Base-by-base conservation (phyloP, 1,284 basidiomycete genomes). In the Puccinia hordei region DNA sequence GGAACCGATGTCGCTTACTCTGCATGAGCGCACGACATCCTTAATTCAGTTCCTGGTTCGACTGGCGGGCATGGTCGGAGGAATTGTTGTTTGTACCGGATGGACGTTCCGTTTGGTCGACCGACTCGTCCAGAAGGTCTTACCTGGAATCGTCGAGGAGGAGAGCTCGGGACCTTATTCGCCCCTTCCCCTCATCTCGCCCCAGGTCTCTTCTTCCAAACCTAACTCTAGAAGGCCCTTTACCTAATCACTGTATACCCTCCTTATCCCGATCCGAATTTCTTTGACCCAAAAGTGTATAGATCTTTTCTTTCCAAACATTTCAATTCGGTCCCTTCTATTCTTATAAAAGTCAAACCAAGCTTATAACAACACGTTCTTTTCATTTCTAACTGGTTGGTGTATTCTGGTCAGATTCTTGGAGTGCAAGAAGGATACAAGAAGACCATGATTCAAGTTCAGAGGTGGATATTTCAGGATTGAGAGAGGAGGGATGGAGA, bases 21-120 rank as follows among this genome's bases (percentile, higher is more conserved):
- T 98, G 71, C 89, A 92, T 82, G 93, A 98, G 86, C 90, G 94
- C 10, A 96, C 94, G 1, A 94, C 92, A 0, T 88, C 90, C 0
- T 86, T 98, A 65, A 85, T 92, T 1, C 91, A 95, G 82, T 90
- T 98, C 82, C 85, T 98, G 82, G 92, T 98, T 79, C 89, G 95
- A 84, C 89, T 88, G 10, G 88, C 86, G 0, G 86, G 86, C n/a
- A 86, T 87, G 24, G 74, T 87, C 6, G 87, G 87, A 1, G 87
- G 87, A 15, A 82, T 87, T 9, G 85, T 87, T 83, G 83, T 85
- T 0, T 85, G 84, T 35, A 82, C 84, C 0, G 83, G 83, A 1
- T 84, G 83, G 69, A 83, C 83, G 0, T 82, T 84, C 73, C 80
- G 85, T 24, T 80, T 83, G 33, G 63, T 66, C 41, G 63, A 77